Percentiles rank a stretch among this genome's conserved stretches.
Conservation (phyloP, 257 asterid species). For the Solanum rostratum region DNA sequence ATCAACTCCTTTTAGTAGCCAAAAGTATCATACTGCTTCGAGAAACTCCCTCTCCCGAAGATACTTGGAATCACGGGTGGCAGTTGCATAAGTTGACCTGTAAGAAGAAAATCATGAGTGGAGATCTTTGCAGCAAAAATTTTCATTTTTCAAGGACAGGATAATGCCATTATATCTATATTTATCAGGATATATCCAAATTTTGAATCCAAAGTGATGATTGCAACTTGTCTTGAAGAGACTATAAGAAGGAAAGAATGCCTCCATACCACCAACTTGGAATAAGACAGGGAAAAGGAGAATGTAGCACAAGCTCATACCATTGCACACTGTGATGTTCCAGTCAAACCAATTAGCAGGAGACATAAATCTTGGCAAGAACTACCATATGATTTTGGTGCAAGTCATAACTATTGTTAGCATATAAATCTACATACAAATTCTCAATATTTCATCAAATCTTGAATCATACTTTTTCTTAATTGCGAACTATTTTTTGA, state of each 20-base stretch:
- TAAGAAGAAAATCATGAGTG: constrained; percentile 1
- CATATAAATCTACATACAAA: background rate
- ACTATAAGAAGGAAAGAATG: background rate
- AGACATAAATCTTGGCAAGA: background rate
- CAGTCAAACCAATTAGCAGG: background rate
- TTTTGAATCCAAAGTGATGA: background rate
- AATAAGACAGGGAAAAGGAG: background rate
- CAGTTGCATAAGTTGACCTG: constrained; percentile 96
- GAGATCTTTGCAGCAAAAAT: background rate
- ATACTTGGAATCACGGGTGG: constrained; percentile 86
- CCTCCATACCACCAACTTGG: background rate
- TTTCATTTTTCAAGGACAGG: background rate
- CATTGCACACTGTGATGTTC: background rate
- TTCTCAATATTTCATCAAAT: background rate
- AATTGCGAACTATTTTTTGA: background rate
- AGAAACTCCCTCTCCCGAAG: constrained; percentile 88
- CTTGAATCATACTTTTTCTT: background rate
- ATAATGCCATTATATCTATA: background rate
- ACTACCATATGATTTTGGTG: background rate
- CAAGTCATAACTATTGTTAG: background rate
- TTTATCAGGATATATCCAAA: background rate
- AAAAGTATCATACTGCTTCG: constrained; percentile 47
- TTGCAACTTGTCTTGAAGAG: background rate
- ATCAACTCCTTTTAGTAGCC: background rate
- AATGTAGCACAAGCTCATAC: background rate